Evolutionary conservation across 208 protist species (phyloP), one percentile per base, ranked within the genome.

Genomic region (Herpetomonas tarakana): DNA sequence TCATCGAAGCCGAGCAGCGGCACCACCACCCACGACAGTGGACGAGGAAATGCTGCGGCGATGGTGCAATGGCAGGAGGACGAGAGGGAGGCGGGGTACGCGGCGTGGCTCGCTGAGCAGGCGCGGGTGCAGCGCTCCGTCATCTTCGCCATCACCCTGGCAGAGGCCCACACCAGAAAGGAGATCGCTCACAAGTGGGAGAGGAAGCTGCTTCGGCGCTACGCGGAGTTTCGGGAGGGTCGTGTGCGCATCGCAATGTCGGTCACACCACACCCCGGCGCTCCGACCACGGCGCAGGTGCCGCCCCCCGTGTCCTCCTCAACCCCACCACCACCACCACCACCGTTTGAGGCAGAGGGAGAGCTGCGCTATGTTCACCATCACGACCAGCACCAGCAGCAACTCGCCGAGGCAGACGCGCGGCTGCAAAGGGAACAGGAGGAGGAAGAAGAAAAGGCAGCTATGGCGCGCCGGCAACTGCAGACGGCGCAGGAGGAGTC

Each of bases 101-200:
- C 18, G 61, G 46, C 21, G 57, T 24, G 18, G 66, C 52, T 19
- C 14, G 56, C 54, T 26, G 66, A 57, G 22, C 30, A 62, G 22
- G 61, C 51, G 11, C 50, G 56, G 3, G 41, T 46, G 30, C 49
- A 54, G 38, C 62, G 59, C 35, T 86, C 83, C 16, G 52, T 81
- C 2, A 45, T 51, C 27, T 86, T 90, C 38, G 83, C 83, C 19
- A 49, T 90, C 25, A 52, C 71, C 18, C 68, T 90, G 9, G 83
- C 78, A 11, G 83, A 90, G 62, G 68, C 83, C 27, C 83, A 86
- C 60, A 68, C 55, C 41, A 58, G 83, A 0, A 50, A 65, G 27
- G 78, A 86, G 41, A 64, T 90, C 27, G 41, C 55, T 9, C 75
- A 82, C 51, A 75, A 71, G 53, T 83, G 68, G 69, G 82, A 89